A percentile compares a stretch with the other conserved stretches of the same genome.
Evolutionary conservation across 2,329 filamentous ascomycete genomes (phyloP).

Genomic region (Botryotinia narcissicola): DNA sequence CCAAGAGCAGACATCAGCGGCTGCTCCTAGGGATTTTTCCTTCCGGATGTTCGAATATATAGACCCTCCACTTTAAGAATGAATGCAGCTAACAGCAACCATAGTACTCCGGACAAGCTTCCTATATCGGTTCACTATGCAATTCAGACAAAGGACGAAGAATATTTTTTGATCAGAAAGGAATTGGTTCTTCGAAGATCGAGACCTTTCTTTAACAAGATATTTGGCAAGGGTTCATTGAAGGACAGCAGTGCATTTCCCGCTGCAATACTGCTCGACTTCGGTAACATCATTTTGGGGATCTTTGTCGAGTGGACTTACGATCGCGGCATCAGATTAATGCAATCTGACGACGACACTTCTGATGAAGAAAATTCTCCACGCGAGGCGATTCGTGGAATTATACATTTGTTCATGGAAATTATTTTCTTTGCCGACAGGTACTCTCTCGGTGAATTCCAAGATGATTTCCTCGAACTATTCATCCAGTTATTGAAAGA

Average conservation of each 20-base stretch:
- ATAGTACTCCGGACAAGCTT: no score
- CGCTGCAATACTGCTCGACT: neutral
- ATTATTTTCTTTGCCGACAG: no score
- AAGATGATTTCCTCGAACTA: no score
- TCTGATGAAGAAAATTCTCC: no score
- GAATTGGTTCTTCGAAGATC: rapidly evolving
- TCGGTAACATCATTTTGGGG: neutral
- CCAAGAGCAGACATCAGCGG: neutral
- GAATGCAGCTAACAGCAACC: neutral
- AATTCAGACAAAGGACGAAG: rapidly evolving
- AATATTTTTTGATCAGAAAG: rapidly evolving
- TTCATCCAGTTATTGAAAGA: no score
- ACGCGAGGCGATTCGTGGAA: no score
- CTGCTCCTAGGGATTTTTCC: no score
- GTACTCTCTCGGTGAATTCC: no score
- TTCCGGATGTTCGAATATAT: neutral
- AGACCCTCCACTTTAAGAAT: neutral
- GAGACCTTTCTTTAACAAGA: neutral
- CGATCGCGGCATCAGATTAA: neutral
- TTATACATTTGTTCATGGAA: no score
- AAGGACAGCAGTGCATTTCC: neutral
- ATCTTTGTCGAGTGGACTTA: neutral
- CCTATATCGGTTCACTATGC: neutral
- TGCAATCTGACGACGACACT: no score
- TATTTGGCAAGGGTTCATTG: neutral